Conservation (phyloP, 768 basidiomycete species). For the Hygrocybe punicea region DNA sequence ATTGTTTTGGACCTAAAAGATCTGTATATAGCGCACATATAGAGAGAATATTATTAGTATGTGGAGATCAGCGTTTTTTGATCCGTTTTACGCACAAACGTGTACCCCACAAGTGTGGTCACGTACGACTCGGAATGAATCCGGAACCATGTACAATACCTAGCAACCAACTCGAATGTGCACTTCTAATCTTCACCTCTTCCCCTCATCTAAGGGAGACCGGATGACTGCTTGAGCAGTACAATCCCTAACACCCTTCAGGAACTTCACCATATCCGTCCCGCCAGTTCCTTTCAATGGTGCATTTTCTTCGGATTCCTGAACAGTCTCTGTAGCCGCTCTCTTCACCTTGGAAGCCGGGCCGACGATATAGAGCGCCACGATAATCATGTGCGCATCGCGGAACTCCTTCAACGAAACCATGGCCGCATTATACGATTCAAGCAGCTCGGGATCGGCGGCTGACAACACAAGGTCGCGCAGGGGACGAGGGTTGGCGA, state of each 20-base stretch:
- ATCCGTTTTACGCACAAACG: too few relatives aligned
- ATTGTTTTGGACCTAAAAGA: too few relatives aligned
- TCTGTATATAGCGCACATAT: too few relatives aligned
- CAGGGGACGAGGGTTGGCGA: constrained; percentile 56
- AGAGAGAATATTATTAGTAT: too few relatives aligned
- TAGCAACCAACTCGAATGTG: neutral
- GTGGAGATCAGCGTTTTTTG: too few relatives aligned
- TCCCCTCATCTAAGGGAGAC: neutral
- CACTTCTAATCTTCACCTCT: neutral
- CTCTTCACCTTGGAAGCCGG: constrained; percentile 43
- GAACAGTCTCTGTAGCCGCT: constrained; percentile 10
- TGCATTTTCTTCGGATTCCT: constrained; percentile 18
- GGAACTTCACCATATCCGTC: constrained; percentile 70
- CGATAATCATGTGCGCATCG: constrained; percentile 77
- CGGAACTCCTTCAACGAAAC: constrained; percentile 68
- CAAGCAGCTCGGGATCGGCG: constrained; percentile 37
- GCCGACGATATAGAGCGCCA: constrained; percentile 70
- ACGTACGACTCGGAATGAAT: too few relatives aligned
- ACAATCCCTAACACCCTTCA: constrained; percentile 70
- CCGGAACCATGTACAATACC: too few relatives aligned
- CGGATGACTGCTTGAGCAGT: constrained; percentile 49
- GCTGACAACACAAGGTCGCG: constrained; percentile 50
- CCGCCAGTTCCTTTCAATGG: constrained; percentile 75
- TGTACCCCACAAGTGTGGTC: too few relatives aligned
- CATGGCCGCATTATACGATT: constrained; percentile 68